A percentile compares a stretch with the other conserved stretches of the same genome.
Evolutionary conservation across 129 eudicot genomes (phyloP).

Genomic region (Flaveria sonorensis): DNA sequence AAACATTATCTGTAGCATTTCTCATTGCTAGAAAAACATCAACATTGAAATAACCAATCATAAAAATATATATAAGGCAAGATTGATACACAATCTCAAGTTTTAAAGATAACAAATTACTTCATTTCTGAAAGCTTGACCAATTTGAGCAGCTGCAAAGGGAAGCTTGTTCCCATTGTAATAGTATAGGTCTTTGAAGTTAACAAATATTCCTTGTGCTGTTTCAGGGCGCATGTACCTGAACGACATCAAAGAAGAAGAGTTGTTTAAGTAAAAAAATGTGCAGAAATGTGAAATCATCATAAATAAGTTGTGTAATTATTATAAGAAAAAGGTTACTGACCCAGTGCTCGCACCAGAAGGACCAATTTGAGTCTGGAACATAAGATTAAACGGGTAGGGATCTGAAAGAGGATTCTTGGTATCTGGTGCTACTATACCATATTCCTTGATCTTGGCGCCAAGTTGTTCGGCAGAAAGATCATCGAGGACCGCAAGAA

Average conservation of each 20-base stretch:
- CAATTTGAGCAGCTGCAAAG: constrained; percentile 98
- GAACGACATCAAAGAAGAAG: constrained; percentile 17
- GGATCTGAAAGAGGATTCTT: constrained; percentile 67
- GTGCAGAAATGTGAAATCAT: background rate
- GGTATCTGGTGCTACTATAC: constrained; percentile 68
- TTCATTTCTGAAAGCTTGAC: constrained; percentile 78
- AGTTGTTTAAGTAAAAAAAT: background rate
- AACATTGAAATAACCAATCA: background rate
- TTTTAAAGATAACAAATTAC: constrained; percentile 28
- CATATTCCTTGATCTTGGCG: constrained; percentile 74
- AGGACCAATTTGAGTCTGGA: constrained; percentile 75
- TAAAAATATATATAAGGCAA: background rate
- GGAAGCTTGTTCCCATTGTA: constrained; percentile 96
- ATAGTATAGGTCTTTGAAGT: constrained; percentile 88
- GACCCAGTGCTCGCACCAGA: constrained; percentile 73
- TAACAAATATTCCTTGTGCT: constrained; percentile 81
- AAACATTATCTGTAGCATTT: background rate
- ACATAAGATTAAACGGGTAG: constrained; percentile 77
- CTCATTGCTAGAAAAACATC: background rate
- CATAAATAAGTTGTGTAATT: background rate
- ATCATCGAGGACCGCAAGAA: constrained; percentile 74
- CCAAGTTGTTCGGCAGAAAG: constrained; percentile 70
- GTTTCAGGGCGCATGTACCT: constrained; percentile 93
- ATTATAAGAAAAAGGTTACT: constrained; percentile 7
- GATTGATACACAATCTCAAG: constrained; percentile 21